A percentile compares a stretch with the other conserved stretches of the same genome.
phyloP scores from a whole-genome alignment of 75 land plant species.

The Cunninghamia lanceolata region DNA sequence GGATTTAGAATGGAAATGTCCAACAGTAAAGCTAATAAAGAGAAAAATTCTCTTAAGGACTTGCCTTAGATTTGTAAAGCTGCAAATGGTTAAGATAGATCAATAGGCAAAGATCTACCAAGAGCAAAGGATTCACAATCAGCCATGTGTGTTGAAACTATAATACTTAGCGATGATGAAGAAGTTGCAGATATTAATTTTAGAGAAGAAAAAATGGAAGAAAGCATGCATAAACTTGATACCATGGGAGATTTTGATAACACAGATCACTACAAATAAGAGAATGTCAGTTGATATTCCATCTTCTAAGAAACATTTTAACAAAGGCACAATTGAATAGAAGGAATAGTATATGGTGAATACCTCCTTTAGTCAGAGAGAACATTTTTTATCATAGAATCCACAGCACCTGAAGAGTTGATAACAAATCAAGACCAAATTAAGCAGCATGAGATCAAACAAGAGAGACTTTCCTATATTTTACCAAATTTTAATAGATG shows the following conservation, averaged over 20 bases:
- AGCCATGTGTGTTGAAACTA: too few species aligned
- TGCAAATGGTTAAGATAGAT: not conserved
- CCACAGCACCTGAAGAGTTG: too few species aligned
- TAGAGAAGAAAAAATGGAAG: not conserved
- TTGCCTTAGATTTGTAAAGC: not conserved
- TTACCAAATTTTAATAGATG: too few species aligned
- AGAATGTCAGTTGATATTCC: not conserved
- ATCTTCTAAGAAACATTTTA: not conserved
- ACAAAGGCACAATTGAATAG: not conserved
- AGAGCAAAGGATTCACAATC: too few species aligned
- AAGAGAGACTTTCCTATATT: not conserved
- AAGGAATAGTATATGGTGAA: not conserved
- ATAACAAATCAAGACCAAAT: not conserved
- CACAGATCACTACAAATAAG: not conserved
- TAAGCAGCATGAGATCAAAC: not conserved
- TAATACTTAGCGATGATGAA: too few species aligned
- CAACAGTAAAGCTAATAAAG: too few species aligned
- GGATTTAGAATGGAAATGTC: too few species aligned
- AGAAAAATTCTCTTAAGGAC: too few species aligned
- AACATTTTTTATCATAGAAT: not conserved
- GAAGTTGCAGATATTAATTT: too few species aligned
- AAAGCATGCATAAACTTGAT: not conserved
- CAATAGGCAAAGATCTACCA: too few species aligned
- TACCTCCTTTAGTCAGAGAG: not conserved
- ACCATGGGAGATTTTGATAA: not conserved